phyloP scores from a whole-genome alignment of 2,329 filamentous ascomycete genomes.

The Trichocomaceae sp. region DNA sequence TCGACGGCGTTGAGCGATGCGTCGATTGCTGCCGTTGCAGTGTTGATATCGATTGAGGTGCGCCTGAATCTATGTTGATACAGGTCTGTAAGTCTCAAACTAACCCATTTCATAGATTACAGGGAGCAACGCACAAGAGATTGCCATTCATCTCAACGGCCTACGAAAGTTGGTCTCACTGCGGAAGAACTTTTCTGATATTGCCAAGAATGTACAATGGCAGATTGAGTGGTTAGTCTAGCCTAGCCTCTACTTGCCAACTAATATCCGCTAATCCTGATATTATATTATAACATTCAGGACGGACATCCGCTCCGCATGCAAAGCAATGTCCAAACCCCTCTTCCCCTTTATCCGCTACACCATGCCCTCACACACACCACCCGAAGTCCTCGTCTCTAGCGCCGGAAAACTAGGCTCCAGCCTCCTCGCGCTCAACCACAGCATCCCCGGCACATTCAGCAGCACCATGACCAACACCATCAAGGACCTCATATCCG shows the following conservation, averaged over 20 bases:
- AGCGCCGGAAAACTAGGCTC: constrained; percentile 24
- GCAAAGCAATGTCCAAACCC: constrained; percentile 32
- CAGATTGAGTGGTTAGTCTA: constrained; percentile 34
- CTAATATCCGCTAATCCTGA: background rate
- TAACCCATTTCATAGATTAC: constrained; percentile 25
- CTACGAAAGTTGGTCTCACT: constrained; percentile 35
- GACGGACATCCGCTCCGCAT: constrained; percentile 37
- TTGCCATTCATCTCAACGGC: constrained; percentile 36
- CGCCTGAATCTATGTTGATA: constrained; percentile 3
- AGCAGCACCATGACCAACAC: constrained; percentile 24
- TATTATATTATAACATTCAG: too few relatives aligned
- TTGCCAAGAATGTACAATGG: constrained; percentile 31
- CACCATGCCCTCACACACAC: constrained; percentile 24
- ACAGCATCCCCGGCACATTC: constrained; percentile 30
- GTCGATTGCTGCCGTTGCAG: constrained; percentile 34
- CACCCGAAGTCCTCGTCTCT: constrained; percentile 17
- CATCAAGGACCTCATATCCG: constrained; percentile 31
- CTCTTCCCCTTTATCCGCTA: constrained; percentile 35
- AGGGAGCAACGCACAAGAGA: constrained; percentile 33
- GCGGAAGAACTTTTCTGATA: constrained; percentile 32
- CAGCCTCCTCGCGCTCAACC: constrained; percentile 26
- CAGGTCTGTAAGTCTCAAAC: background rate
- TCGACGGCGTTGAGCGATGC: constrained; percentile 35
- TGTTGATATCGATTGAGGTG: constrained; percentile 36
- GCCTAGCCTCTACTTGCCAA: too few relatives aligned